Evolutionary conservation across 2,329 filamentous ascomycete genomes (phyloP), one percentile per base, ranked within the genome.

Genomic region (Fusarium poae): DNA sequence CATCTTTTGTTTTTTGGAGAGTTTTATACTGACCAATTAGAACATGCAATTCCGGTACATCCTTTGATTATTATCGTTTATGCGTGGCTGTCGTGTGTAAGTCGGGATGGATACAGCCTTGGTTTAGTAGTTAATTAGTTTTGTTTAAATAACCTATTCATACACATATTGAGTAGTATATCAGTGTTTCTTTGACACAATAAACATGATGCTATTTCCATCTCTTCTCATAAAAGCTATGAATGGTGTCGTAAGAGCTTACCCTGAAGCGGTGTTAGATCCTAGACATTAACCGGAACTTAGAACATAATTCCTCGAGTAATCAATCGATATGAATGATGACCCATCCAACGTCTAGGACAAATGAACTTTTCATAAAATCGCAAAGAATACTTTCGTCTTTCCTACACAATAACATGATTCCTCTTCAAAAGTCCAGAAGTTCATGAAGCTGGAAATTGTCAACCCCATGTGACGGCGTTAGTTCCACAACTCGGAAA

Each of bases 11-110:
- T 11, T 1, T 1, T 1, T 1, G 25, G 5, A 4, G 11, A 4
- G 18, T 12, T 45, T 13, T 52, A 68, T 32, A 55, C 13, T 20
- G 9, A 13, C 43, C 3, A 60, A 2, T 42, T 1, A 70, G 68
- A 71, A 71, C 8, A 53, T 59, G 56, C 68, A 71, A 65, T 71
- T 71, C 53, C 56, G 68, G 3, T 71, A 71, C 2, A 71, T 66
- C 12, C 50, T 70, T 2, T 70, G 20, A 32, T 20, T 20, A 13
- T 11, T 18, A 6, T 8, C 2, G 8, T 37, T 18, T 11, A 37
- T n/a, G n/a, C n/a, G 18, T n/a, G 18, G n/a, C 34, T 37, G 34
- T n/a, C 34, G 18, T 4, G 34, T 12, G n/a, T 37, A 10, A 18
- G 18, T n/a, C n/a, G 18, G 34, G n/a, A 12, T 37, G 18, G 12